These are phyloP conservation scores for Calonectria crousiana DNA, from an alignment of 2,329 filamentous ascomycete genomes.

Conservation along the genomic window DNA sequence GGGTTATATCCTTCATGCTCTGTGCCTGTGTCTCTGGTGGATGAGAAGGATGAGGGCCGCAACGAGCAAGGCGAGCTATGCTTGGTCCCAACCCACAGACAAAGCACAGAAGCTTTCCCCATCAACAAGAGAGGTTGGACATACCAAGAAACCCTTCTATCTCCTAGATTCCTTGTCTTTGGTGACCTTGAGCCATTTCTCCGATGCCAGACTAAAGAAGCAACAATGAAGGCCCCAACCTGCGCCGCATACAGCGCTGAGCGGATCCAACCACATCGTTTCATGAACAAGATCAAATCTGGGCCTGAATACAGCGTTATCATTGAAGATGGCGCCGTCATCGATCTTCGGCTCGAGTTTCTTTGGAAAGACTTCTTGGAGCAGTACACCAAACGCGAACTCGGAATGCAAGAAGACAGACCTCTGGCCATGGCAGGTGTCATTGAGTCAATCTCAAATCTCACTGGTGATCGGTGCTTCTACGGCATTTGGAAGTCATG, in stretches of 20 bases:
- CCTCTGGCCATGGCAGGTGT: not conserved
- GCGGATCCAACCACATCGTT: not conserved
- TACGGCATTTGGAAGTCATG: not conserved
- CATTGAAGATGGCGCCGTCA: not conserved
- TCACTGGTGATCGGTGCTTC: not conserved
- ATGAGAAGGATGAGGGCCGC: not conserved
- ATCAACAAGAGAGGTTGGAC: not conserved
- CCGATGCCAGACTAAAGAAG: not conserved
- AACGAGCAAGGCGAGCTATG: not conserved
- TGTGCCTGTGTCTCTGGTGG: not conserved
- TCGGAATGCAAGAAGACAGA: not conserved
- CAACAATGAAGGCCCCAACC: not conserved
- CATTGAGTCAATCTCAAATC: not conserved
- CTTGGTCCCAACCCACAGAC: not conserved
- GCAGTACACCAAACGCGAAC: not conserved
- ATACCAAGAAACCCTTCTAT: not conserved
- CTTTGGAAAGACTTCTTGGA: not conserved
- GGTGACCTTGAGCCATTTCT: not conserved
- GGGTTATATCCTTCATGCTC: not conserved
- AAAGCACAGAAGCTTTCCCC: not conserved
- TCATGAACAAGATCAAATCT: not conserved
- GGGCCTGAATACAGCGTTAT: not conserved
- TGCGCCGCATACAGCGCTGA: not conserved
- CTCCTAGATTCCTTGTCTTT: not conserved
- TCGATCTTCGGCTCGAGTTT: not conserved